Conservation (phyloP, 805 yeast genomes). For the Yamadazyma nakazawae region DNA sequence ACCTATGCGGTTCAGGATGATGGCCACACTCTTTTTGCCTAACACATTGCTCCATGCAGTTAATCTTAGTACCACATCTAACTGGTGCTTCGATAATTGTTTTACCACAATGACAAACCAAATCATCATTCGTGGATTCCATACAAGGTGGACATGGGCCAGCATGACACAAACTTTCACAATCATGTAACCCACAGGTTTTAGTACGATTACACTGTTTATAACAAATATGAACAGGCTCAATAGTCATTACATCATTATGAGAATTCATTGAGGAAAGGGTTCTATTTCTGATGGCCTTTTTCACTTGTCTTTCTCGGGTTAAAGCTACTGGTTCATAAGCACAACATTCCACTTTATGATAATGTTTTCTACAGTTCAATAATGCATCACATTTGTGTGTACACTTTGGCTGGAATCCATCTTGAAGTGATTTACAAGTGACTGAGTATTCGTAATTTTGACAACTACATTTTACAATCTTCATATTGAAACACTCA, state of each 20-base stretch:
- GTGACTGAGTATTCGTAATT: conserved; percentile 56
- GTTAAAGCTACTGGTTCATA: conserved; percentile 58
- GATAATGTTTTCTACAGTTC: conserved; percentile 80
- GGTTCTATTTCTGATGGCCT: conserved; percentile 46
- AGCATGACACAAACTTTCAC: conserved; percentile 69
- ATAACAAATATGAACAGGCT: conserved; percentile 72
- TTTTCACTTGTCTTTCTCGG: conserved; percentile 52
- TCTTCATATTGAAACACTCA: conserved; percentile 54
- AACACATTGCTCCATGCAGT: conserved; percentile 64
- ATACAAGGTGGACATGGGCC: conserved; percentile 81
- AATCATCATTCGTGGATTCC: conserved; percentile 76
- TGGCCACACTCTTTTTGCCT: conserved; percentile 68
- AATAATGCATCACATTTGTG: conserved; percentile 71
- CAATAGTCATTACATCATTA: conserved; percentile 55
- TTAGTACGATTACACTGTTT: conserved; percentile 59
- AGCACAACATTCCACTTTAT: conserved; percentile 65
- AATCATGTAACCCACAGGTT: conserved; percentile 60
- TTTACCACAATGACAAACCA: conserved; percentile 76
- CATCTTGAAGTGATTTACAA: conserved; percentile 54
- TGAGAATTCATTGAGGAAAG: conserved; percentile 25
- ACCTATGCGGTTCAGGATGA: conserved; percentile 60
- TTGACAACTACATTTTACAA: conserved; percentile 61
- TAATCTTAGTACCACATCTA: conserved; percentile 69
- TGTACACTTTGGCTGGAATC: conserved; percentile 56
- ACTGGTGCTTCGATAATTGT: conserved; percentile 80